Percentiles rank a stretch among this genome's conserved stretches.
phyloP scores from a whole-genome alignment of 139 green algal species.

The Chlorella ohadii region DNA sequence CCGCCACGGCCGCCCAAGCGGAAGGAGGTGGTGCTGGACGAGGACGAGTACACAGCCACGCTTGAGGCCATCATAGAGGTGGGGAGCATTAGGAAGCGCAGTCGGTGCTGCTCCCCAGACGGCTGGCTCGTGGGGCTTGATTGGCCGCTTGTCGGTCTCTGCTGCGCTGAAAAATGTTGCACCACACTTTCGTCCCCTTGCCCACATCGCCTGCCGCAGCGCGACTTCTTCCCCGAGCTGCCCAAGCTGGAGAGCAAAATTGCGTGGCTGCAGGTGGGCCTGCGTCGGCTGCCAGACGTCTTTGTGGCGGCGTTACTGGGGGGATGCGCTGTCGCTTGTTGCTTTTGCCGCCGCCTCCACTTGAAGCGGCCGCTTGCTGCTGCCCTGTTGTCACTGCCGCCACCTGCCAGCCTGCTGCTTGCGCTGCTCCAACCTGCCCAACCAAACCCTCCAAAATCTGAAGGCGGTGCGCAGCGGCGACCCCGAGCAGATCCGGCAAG shows the following conservation, averaged over 20 bases:
- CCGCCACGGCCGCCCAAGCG: slow-evolving; percentile 24
- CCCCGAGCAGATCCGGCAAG: slow-evolving; percentile 66
- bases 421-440: neutral
- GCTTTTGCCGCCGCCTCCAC: too few relatives aligned
- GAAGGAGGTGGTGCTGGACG: slow-evolving; percentile 29
- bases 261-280: slow-evolving; percentile 76
- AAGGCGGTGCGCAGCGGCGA: slow-evolving; percentile 77
- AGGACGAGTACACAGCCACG: slow-evolving; percentile 76
- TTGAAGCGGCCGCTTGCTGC: too few relatives aligned
- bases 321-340: neutral
- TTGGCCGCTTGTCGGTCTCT: too few relatives aligned
- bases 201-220: slow-evolving; percentile 1
- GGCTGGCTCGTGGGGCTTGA: too few relatives aligned
- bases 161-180: too few relatives aligned
- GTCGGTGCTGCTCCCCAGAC: too few relatives aligned
- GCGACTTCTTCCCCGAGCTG: slow-evolving; percentile 95
- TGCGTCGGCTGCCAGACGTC: neutral
- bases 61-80: slow-evolving; percentile 90
- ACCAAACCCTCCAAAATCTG: neutral
- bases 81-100: neutral
- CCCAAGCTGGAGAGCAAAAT: slow-evolving; percentile 86
- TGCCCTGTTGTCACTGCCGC: too few relatives aligned
- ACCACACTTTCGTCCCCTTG: too few relatives aligned
- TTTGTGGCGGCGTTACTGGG: too few relatives aligned
- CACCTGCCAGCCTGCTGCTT: neutral